phyloP scores from a whole-genome alignment of 805 yeast genomes.

The Maudiozyma bulderi region DNA sequence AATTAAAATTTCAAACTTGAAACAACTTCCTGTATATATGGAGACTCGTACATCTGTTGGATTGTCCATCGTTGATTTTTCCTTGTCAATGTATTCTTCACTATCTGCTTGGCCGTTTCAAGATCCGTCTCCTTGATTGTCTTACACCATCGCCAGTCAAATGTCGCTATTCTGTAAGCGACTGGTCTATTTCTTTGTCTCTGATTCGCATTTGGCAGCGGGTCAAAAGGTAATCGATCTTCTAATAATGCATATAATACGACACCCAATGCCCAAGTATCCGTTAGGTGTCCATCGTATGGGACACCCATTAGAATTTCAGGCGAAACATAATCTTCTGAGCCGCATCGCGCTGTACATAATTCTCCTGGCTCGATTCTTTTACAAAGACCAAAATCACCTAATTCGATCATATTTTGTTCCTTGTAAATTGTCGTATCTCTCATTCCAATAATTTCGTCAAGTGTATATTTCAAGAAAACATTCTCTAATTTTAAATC shows the following conservation, averaged over 20 bases:
- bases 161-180: constrained; percentile 84
- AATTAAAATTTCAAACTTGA: constrained; percentile 3
- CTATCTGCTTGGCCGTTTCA: constrained; percentile 21
- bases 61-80: constrained; percentile 25
- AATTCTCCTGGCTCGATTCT: constrained; percentile 50
- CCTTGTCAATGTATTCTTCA: constrained; percentile 22
- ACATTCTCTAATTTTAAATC: constrained; percentile 87
- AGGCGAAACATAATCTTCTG: constrained; percentile 94
- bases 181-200: constrained; percentile 34
- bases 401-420: constrained; percentile 44
- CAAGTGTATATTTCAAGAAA: constrained; percentile 37
- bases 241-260: constrained; percentile 78
- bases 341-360: constrained; percentile 85
- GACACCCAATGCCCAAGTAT: constrained; percentile 93
- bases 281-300: constrained; percentile 86
- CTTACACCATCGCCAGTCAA: constrained; percentile 81
- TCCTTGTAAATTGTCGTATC: constrained; percentile 4
- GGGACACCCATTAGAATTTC: constrained; percentile 84
- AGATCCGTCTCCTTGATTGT: constrained; percentile 30
- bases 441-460: constrained; percentile 20
- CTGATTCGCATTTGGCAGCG: constrained; percentile 47
- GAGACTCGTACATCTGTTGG: constrained; percentile 16
- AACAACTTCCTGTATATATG: constrained; percentile 11
- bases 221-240: constrained; percentile 84
- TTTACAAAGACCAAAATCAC: constrained; percentile 87